phyloP scores from a whole-genome alignment of 768 basidiomycete genomes.

The Phaffia tasmanica region DNA sequence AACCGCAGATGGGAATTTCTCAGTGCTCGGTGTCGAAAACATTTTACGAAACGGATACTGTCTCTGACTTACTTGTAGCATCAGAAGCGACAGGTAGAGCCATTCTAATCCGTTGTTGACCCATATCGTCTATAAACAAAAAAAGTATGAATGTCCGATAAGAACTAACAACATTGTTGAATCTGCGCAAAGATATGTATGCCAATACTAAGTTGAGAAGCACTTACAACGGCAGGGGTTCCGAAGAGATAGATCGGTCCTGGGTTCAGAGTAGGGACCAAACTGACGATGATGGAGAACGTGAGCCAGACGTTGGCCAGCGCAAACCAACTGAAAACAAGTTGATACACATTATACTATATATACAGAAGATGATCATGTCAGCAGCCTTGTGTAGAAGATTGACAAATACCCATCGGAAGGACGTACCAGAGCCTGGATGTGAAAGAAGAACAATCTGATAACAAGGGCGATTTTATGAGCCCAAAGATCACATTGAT shows the following conservation, averaged over 20 bases:
- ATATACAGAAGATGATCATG: neutral
- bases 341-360: slow-evolving; percentile 31
- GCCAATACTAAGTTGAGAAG: neutral
- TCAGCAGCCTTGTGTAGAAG: neutral
- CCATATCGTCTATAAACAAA: slow-evolving; percentile 23
- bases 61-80: slow-evolving; percentile 50
- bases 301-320: slow-evolving; percentile 58
- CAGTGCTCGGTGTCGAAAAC: neutral
- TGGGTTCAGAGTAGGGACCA: slow-evolving; percentile 46
- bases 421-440: slow-evolving; percentile 69
- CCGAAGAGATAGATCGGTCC: slow-evolving; percentile 55
- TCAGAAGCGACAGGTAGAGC: slow-evolving; percentile 76
- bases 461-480: neutral
- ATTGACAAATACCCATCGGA: too few species aligned
- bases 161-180: neutral
- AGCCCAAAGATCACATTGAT: too few species aligned
- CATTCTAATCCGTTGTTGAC: slow-evolving; percentile 49
- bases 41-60: neutral
- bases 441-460: slow-evolving; percentile 88
- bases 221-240: slow-evolving; percentile 55
- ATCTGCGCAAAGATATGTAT: neutral
- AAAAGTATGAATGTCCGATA: neutral
- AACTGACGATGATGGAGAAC: slow-evolving; percentile 89
- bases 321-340: slow-evolving; percentile 28
- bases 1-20: neutral